Conservation (phyloP, 1,284 basidiomycete genomes). For the Phenoliferia sp. region DNA sequence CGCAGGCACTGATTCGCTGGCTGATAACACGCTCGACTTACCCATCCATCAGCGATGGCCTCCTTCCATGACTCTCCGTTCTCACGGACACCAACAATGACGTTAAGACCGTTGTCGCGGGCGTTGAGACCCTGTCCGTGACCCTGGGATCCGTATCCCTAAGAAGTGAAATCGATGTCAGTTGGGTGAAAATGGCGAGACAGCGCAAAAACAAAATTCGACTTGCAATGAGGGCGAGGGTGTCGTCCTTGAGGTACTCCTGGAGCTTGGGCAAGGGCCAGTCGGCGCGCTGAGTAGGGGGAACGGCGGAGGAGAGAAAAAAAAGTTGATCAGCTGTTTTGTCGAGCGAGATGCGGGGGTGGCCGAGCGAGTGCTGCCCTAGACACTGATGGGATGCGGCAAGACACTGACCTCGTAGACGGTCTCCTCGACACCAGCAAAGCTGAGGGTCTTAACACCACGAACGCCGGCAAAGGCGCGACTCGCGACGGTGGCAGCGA, state of each 20-base stretch:
- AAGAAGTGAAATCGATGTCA: neutral
- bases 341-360: neutral
- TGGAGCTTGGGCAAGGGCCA: constrained; percentile 98
- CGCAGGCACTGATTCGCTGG: neutral
- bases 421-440: constrained; percentile 88
- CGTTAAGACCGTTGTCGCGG: constrained; percentile 97
- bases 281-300: constrained; percentile 60
- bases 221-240: constrained; percentile 72
- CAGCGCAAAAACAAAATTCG: neutral
- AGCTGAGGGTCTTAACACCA: constrained; percentile 95
- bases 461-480: constrained; percentile 16
- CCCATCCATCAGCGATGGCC: constrained; percentile 96
- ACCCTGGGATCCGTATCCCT: constrained; percentile 87
- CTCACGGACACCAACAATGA: constrained; percentile 97
- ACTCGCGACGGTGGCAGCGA: neutral
- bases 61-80: constrained; percentile 95
- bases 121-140: constrained; percentile 98
- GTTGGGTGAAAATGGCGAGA: neutral
- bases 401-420: constrained; percentile 71
- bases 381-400: too few relatives aligned
- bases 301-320: neutral
- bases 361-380: too few relatives aligned
- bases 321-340: neutral
- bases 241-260: constrained; percentile 99
- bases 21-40: constrained; percentile 40